Evolutionary conservation across 2,329 filamentous ascomycete genomes (phyloP).

Genomic region (Exophiala sp.): DNA sequence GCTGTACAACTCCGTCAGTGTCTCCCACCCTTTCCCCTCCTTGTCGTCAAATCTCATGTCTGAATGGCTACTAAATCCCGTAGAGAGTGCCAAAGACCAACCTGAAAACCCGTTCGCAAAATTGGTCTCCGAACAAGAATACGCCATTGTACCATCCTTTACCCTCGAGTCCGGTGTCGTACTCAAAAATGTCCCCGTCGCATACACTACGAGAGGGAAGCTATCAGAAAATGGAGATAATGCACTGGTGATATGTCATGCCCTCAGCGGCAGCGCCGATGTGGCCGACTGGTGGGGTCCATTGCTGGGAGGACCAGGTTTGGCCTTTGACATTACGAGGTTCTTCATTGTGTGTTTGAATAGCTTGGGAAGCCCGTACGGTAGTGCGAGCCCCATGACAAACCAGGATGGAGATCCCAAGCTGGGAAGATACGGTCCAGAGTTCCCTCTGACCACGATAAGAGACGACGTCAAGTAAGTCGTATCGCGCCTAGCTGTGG

Average conservation of each 20-base stretch:
- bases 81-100: constrained; percentile 58
- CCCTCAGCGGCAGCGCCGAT: constrained; percentile 54
- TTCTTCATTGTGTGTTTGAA: constrained; percentile 56
- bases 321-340: constrained; percentile 51
- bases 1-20: constrained; percentile 37
- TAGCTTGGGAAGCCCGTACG: constrained; percentile 54
- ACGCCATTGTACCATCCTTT: constrained; percentile 83
- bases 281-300: constrained; percentile 57
- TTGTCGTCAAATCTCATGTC: constrained; percentile 1
- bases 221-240: constrained; percentile 58
- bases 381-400: constrained; percentile 60
- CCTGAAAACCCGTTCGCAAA: constrained; percentile 87
- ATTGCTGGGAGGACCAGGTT: constrained; percentile 50
- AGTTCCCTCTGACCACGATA: constrained; percentile 93
- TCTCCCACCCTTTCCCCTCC: constrained; percentile 18
- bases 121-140: constrained; percentile 83
- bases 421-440: constrained; percentile 81
- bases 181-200: constrained; percentile 68
- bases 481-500: too few species aligned
- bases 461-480: constrained; percentile 89
- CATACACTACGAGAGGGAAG: constrained; percentile 61
- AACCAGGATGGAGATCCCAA: constrained; percentile 74
- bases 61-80: constrained; percentile 52
- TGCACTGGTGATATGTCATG: constrained; percentile 60
- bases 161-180: constrained; percentile 88